Evolutionary conservation across 1,139 yeast species (phyloP).

Genomic region (Saccharomyces hybrid): DNA sequence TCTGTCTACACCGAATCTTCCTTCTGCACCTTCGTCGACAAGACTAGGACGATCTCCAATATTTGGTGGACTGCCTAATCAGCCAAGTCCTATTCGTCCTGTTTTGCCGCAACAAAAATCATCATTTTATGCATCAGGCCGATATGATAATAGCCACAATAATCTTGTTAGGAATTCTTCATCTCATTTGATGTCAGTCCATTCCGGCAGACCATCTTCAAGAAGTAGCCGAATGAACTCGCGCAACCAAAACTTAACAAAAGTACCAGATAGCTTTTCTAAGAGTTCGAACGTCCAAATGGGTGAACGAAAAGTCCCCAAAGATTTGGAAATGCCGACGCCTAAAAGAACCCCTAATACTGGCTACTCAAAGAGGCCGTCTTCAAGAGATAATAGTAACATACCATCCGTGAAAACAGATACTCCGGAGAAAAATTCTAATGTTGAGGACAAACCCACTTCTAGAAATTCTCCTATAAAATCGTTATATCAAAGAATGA

Average conservation of each 20-base stretch:
- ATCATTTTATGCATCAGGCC: background rate
- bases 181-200: constrained; percentile 2
- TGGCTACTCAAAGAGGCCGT: background rate
- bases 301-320: background rate
- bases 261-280: background rate
- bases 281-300: background rate
- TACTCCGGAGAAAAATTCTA: background rate
- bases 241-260: background rate
- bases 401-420: background rate
- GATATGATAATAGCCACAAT: background rate
- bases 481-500: constrained; percentile 4
- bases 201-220: constrained; percentile 6
- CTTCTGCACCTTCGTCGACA: background rate
- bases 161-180: constrained; percentile 4
- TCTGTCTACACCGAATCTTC: background rate
- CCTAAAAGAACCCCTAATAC: background rate
- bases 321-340: background rate
- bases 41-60: constrained; percentile 1
- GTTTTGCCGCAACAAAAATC: background rate
- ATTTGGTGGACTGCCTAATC: background rate
- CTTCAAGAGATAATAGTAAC: background rate
- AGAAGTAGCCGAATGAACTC: constrained; percentile 5
- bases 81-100: background rate
- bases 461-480: constrained; percentile 2
- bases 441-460: background rate